These are phyloP conservation scores for Hygrophoropsis aurantiaca DNA, from an alignment of 768 basidiomycete species.

Conservation along the genomic window DNA sequence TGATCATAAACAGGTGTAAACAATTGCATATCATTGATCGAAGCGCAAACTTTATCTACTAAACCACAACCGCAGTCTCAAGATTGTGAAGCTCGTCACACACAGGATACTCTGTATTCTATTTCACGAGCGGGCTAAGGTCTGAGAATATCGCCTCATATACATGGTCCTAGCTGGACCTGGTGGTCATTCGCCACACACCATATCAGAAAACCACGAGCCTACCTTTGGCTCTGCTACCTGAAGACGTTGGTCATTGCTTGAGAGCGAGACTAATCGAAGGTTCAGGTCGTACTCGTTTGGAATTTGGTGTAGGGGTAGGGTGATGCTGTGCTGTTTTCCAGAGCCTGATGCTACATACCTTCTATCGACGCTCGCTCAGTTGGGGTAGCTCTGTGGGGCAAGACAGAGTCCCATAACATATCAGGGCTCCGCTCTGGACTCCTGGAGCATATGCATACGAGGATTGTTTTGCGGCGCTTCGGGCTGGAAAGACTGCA, in stretches of 20 bases:
- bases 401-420: neutral
- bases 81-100: constrained; percentile 43
- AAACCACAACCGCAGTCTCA: constrained; percentile 30
- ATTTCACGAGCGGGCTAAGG: constrained; percentile 39
- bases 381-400: neutral
- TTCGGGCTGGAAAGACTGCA: neutral
- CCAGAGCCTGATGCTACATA: neutral
- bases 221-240: constrained; percentile 2
- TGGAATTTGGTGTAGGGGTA: constrained; percentile 33
- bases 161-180: constrained; percentile 32
- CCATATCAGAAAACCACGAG: constrained; percentile 30
- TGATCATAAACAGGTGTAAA: neutral
- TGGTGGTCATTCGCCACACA: constrained; percentile 20
- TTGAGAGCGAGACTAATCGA: constrained; percentile 1
- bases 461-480: neutral
- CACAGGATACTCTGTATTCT: constrained; percentile 22
- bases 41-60: constrained; percentile 8
- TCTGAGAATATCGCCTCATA: constrained; percentile 34
- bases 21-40: neutral
- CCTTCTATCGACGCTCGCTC: constrained; percentile 4
- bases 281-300: constrained; percentile 7
- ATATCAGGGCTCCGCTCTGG: too few relatives aligned
- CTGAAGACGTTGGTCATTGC: constrained; percentile 1
- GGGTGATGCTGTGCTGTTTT: constrained; percentile 12
- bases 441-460: neutral